These are phyloP conservation scores for Hyphopichia fennica DNA, from an alignment of 1,139 yeast genomes.

Conservation along the genomic window DNA sequence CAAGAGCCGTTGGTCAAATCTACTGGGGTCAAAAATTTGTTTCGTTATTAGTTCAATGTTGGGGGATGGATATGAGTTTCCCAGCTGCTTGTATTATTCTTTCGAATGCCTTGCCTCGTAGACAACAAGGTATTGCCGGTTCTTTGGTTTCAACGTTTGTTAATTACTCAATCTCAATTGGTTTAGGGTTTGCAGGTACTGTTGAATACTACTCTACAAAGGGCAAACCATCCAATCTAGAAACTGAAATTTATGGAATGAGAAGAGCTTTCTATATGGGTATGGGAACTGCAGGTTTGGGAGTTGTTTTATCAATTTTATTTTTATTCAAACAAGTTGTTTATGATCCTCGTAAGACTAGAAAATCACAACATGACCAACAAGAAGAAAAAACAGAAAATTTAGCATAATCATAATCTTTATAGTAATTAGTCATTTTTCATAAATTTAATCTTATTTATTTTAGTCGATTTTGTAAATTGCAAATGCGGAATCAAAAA, in stretches of 20 bases:
- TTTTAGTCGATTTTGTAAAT: no score
- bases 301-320: slow-evolving; percentile 28
- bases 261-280: slow-evolving; percentile 50
- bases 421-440: neutral
- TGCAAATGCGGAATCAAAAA: neutral
- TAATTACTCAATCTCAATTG: slow-evolving; percentile 63
- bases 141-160: slow-evolving; percentile 61
- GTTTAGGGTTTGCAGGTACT: slow-evolving; percentile 65
- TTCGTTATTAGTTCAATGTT: slow-evolving; percentile 44
- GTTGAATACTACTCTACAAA: slow-evolving; percentile 48
- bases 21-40: slow-evolving; percentile 59
- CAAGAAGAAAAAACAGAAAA: neutral
- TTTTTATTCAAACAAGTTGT: slow-evolving; percentile 13
- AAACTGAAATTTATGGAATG: slow-evolving; percentile 33
- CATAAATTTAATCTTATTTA: neutral
- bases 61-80: slow-evolving; percentile 68
- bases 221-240: slow-evolving; percentile 22
- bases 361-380: neutral
- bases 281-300: slow-evolving; percentile 51
- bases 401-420: neutral
- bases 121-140: slow-evolving; percentile 66
- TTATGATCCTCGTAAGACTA: neutral
- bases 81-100: slow-evolving; percentile 61
- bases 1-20: slow-evolving; percentile 44
- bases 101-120: slow-evolving; percentile 48